Percentiles rank a stretch among this genome's conserved stretches.
These are phyloP conservation scores for Metschnikowia shivogae DNA, from an alignment of 805 yeast species.

Conservation along the genomic window DNA sequence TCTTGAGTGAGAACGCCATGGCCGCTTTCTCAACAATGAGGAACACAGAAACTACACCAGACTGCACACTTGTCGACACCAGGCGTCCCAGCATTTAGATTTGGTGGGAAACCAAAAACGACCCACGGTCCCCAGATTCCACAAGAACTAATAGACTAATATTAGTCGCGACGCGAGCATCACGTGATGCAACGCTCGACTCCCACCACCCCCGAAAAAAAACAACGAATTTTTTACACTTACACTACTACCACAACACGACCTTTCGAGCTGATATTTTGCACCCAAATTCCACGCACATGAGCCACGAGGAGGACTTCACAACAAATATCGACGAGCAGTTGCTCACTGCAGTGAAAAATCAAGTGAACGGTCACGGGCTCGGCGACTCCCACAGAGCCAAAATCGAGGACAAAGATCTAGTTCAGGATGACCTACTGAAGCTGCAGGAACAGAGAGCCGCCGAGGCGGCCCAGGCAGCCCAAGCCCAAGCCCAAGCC, in stretches of 20 bases:
- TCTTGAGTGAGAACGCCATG: constrained; percentile 11
- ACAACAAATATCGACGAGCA: constrained; percentile 41
- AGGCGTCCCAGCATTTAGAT: too few relatives aligned
- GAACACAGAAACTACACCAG: too few relatives aligned
- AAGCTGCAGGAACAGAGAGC: constrained; percentile 18
- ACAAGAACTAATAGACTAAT: too few relatives aligned
- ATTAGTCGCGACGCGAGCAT: background rate
- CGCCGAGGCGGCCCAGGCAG: constrained; percentile 13
- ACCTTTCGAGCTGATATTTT: constrained; percentile 14
- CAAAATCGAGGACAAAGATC: constrained; percentile 29
- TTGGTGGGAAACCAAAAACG: too few relatives aligned
- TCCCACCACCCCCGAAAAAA: constrained; percentile 3
- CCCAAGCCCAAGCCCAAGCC: constrained; percentile 15
- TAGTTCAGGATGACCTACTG: constrained; percentile 7
- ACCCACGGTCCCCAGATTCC: too few relatives aligned
- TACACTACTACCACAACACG: constrained; percentile 25
- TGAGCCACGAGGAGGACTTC: constrained; percentile 27
- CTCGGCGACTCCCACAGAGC: constrained; percentile 27
- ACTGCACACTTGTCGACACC: too few relatives aligned
- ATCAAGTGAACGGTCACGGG: constrained; percentile 19
- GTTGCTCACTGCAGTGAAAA: constrained; percentile 35
- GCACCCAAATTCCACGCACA: constrained; percentile 17
- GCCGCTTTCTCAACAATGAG: too few relatives aligned
- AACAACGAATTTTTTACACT: constrained; percentile 15
- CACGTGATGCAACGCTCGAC: constrained; percentile 3